Conservation (phyloP, 345 rosid species). For the Draba incana region DNA sequence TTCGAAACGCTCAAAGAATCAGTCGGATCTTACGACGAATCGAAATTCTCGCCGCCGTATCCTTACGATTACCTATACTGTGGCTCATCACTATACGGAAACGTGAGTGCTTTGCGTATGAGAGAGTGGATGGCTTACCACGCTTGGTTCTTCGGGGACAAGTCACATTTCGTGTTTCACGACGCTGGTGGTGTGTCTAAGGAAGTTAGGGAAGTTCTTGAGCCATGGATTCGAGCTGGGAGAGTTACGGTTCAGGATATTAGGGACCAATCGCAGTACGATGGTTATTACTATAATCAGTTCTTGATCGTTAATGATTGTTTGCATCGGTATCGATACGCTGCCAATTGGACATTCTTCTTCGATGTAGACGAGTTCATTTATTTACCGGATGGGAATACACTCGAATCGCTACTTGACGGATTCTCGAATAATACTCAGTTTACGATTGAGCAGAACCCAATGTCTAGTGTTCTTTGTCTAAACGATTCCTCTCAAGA, state of each 20-base stretch:
- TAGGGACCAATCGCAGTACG: slow-evolving; percentile 59
- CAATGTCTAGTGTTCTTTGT: slow-evolving; percentile 83
- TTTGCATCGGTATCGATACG: slow-evolving; percentile 62
- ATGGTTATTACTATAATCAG: slow-evolving; percentile 88
- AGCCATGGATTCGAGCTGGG: slow-evolving; percentile 80
- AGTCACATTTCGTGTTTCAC: slow-evolving; percentile 83
- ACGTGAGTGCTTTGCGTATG: slow-evolving; percentile 65
- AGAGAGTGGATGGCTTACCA: slow-evolving; percentile 96
- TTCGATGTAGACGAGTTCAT: slow-evolving; percentile 92
- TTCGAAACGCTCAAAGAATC: slow-evolving; percentile 63
- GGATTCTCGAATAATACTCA: slow-evolving; percentile 67
- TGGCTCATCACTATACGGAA: slow-evolving; percentile 81
- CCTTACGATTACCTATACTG: slow-evolving; percentile 80
- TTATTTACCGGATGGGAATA: slow-evolving; percentile 56
- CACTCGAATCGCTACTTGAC: slow-evolving; percentile 59
- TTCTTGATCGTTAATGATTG: slow-evolving; percentile 88
- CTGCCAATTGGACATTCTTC: slow-evolving; percentile 84
- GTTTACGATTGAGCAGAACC: slow-evolving; percentile 93
- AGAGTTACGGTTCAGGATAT: slow-evolving; percentile 81
- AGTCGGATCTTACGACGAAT: slow-evolving; percentile 57
- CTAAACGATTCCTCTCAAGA: slow-evolving; percentile 58
- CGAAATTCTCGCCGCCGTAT: slow-evolving; percentile 57
- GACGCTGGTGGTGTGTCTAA: slow-evolving; percentile 80
- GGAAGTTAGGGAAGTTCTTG: slow-evolving; percentile 62
- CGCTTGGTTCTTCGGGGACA: slow-evolving; percentile 84